Percentiles rank a stretch among this genome's conserved stretches.
These are phyloP conservation scores for Penicillium sp. DNA, from an alignment of 2,329 filamentous ascomycete species.

Conservation along the genomic window DNA sequence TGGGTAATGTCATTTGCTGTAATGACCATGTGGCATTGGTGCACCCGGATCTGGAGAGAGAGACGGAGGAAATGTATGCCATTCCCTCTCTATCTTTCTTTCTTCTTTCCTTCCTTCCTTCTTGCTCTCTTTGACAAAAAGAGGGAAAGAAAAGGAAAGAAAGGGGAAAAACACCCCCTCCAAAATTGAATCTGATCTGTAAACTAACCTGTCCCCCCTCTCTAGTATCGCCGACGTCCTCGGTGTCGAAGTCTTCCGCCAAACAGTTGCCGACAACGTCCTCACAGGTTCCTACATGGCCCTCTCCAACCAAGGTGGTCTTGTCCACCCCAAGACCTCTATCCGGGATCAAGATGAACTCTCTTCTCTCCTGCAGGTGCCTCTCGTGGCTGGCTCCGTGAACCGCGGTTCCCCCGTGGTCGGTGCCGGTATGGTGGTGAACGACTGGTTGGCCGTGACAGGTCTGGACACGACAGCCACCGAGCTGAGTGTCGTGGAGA, in stretches of 20 bases:
- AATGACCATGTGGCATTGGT: conserved; percentile 97
- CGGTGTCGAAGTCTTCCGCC: conserved; percentile 58
- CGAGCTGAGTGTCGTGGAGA: conserved; percentile 92
- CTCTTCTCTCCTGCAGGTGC: conserved; percentile 85
- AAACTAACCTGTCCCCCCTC: too few relatives aligned
- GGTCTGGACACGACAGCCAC: conserved; percentile 95
- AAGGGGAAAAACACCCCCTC: too few relatives aligned
- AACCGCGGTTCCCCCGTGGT: conserved; percentile 92
- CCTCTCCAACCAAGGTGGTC: conserved; percentile 88
- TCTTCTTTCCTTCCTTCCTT: not conserved
- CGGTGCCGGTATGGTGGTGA: conserved; percentile 94
- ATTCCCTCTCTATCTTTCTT: not conserved
- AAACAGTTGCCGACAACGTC: conserved; percentile 96
- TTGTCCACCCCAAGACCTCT: conserved; percentile 94
- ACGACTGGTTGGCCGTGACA: conserved; percentile 95
- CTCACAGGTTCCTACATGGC: conserved; percentile 96
- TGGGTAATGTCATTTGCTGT: conserved; percentile 93
- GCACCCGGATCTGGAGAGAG: conserved; percentile 92
- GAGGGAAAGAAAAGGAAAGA: not conserved
- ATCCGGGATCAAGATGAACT: conserved; percentile 98
- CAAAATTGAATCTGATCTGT: not conserved
- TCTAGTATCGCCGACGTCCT: conserved; percentile 72
- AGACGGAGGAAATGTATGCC: conserved; percentile 82
- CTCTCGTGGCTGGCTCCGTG: conserved; percentile 86
- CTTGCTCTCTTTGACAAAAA: not conserved